Evolutionary conservation across 169 alveolate genomes (phyloP).

Genomic region (Theileria sp.): DNA sequence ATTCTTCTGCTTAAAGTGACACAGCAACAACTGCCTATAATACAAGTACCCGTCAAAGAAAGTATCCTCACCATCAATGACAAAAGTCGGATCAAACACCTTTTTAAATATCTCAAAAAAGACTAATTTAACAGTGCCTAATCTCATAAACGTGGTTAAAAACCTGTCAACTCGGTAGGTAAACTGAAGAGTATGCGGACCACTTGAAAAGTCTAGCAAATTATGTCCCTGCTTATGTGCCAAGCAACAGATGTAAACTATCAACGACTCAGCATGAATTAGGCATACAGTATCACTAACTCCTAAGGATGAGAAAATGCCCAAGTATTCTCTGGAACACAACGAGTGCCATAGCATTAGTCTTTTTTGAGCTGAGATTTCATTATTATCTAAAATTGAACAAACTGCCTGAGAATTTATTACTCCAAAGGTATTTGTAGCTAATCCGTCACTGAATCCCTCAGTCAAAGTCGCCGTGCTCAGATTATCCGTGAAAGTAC

Average conservation of each 20-base stretch:
- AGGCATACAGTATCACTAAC: constrained; percentile 49
- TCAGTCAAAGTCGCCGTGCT: not conserved
- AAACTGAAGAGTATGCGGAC: constrained; percentile 60
- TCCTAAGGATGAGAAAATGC: constrained; percentile 41
- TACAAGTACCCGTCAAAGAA: constrained; percentile 56
- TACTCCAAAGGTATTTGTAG: constrained; percentile 44
- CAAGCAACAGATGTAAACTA: constrained; percentile 47
- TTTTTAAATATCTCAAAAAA: constrained; percentile 69
- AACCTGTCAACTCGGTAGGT: constrained; percentile 55
- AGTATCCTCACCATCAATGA: constrained; percentile 22
- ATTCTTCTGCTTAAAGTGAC: constrained; percentile 64
- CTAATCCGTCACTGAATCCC: constrained; percentile 9
- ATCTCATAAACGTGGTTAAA: constrained; percentile 7
- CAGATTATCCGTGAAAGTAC: not conserved
- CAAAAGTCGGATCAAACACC: constrained; percentile 49
- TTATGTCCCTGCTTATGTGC: constrained; percentile 60
- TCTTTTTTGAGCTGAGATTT: constrained; percentile 21
- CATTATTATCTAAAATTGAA: constrained; percentile 18
- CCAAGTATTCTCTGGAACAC: constrained; percentile 39
- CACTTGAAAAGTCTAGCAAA: constrained; percentile 40
- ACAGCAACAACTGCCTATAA: constrained; percentile 66
- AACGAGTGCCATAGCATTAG: constrained; percentile 60
- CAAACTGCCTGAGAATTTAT: constrained; percentile 27
- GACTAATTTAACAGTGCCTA: constrained; percentile 64
- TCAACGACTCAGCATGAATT: constrained; percentile 62